Base-by-base conservation (phyloP, 2,329 filamentous ascomycete species). In the Pseudogymnoascus sp. region DNA sequence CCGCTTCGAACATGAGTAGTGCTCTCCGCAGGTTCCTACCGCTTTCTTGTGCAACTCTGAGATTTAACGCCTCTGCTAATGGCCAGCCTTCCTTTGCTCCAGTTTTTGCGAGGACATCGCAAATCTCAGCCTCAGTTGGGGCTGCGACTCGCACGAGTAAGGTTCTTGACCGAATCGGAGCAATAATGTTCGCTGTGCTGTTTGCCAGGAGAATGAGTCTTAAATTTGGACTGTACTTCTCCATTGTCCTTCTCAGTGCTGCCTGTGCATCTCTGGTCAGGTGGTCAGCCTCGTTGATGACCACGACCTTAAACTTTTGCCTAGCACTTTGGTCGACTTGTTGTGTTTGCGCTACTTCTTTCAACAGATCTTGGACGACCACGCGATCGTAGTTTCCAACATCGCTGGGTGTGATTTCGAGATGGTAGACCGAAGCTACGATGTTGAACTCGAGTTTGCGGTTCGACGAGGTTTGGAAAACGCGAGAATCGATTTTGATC, bases 391-490 rank as follows among this genome's bases (percentile, higher is more conserved):
- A 97, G 75, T 89, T 96, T 65, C 93, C 95, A 4, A 99, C 95
- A 70, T 99, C 95, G 1, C 91, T 96, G 0, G 95, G 95, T 7
- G 95, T 99, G 73, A 99, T 99, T 76, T 99, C 95, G 70, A 99
- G 88, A 76, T 99, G 95, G 78, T 99, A 99, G 67, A 97, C 87
- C 0, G 93, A 97, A 50, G 93, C 88, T 62, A 99, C 95, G 67
- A 99, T 96, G 79, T 97, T 99, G 84, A 99, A 99, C 78, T 99
- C 95, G 70, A 99, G 88, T 77, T 99, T 99, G 74, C 95, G 91
- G 76, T 96, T 97, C 73, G 88, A 89, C 21, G 87, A 93, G 1
- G 95, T 97, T 77, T 96, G 93, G 79, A 99, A 99, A 64, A 97
- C 89, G 67, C 95, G 90, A 11, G 92, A 91, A 74, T 99, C 95